phyloP scores from a whole-genome alignment of 2,329 filamentous ascomycete genomes.

The Tolypocladium sp. region DNA sequence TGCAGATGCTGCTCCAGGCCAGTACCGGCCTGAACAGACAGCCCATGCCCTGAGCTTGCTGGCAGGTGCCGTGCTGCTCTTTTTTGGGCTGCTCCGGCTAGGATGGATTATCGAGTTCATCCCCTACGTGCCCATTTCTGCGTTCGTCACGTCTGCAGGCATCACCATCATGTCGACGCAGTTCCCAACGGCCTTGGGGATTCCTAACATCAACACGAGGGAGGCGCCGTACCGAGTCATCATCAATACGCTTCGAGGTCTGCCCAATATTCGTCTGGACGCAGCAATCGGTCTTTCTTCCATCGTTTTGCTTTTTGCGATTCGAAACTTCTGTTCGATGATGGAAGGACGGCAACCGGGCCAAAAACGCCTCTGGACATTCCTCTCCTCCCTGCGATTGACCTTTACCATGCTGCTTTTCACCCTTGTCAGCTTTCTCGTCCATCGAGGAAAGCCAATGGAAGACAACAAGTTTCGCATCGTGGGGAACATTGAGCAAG shows the following conservation, averaged over 20 bases:
- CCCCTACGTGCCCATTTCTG: constrained; percentile 37
- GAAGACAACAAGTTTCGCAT: constrained; percentile 48
- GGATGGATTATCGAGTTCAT: constrained; percentile 45
- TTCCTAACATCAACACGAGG: constrained; percentile 32
- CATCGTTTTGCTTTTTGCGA: constrained; percentile 55
- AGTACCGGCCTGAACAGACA: constrained; percentile 28
- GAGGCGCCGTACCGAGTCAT: constrained; percentile 35
- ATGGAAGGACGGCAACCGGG: constrained; percentile 53
- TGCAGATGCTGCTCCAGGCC: constrained; percentile 18
- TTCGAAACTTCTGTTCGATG: constrained; percentile 49
- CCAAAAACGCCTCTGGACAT: constrained; percentile 59
- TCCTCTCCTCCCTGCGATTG: constrained; percentile 63
- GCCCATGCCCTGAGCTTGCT: constrained; percentile 35
- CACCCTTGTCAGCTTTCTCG: constrained; percentile 62
- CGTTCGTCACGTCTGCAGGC: constrained; percentile 41
- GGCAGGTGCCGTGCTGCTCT: constrained; percentile 32
- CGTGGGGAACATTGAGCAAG: constrained; percentile 56
- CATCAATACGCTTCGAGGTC: constrained; percentile 29
- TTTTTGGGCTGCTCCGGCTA: constrained; percentile 34
- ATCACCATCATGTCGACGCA: constrained; percentile 42
- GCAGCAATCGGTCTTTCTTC: constrained; percentile 65
- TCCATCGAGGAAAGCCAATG: constrained; percentile 45
- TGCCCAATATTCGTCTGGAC: constrained; percentile 45
- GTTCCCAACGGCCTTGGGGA: constrained; percentile 32
- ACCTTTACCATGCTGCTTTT: constrained; percentile 70